phyloP scores from a whole-genome alignment of 768 basidiomycete genomes.

The Tephrocybe sp. region DNA sequence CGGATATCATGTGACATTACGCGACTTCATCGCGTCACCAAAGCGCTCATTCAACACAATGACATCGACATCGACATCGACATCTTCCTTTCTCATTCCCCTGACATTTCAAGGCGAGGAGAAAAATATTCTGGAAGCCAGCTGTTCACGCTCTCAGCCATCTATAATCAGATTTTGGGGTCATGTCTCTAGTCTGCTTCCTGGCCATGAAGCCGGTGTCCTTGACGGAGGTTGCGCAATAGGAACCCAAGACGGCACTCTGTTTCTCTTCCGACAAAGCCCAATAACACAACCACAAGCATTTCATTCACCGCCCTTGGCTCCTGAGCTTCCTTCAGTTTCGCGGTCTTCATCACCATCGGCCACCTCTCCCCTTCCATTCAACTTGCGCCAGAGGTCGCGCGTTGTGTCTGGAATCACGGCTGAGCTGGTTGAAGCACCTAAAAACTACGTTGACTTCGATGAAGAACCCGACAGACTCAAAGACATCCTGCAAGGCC shows the following conservation, averaged over 20 bases:
- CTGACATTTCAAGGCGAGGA: constrained; percentile 29
- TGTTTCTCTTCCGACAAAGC: constrained; percentile 39
- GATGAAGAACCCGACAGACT: constrained; percentile 79
- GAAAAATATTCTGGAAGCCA: constrained; percentile 25
- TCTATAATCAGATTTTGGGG: constrained; percentile 33
- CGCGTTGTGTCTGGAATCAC: constrained; percentile 74
- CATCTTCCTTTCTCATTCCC: constrained; percentile 24
- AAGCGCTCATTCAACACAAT: no score
- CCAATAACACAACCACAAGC: constrained; percentile 6
- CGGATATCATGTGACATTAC: no score
- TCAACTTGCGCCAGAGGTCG: constrained; percentile 55
- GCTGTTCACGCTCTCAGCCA: constrained; percentile 30
- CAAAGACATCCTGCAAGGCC: constrained; percentile 69
- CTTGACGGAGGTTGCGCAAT: constrained; percentile 29
- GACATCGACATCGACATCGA: no score
- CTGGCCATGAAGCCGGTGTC: constrained; percentile 10
- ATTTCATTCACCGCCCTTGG: constrained; percentile 18
- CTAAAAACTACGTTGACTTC: constrained; percentile 78
- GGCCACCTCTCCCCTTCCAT: constrained; percentile 50
- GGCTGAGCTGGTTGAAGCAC: constrained; percentile 70
- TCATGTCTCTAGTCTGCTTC: neutral
- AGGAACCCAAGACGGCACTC: constrained; percentile 44
- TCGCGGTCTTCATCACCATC: constrained; percentile 40
- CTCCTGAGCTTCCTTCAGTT: constrained; percentile 23
- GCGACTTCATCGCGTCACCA: no score